Evolutionary conservation across 352 stramenopile genomes (phyloP).

Genomic region (Globisporangium orthogonon): DNA sequence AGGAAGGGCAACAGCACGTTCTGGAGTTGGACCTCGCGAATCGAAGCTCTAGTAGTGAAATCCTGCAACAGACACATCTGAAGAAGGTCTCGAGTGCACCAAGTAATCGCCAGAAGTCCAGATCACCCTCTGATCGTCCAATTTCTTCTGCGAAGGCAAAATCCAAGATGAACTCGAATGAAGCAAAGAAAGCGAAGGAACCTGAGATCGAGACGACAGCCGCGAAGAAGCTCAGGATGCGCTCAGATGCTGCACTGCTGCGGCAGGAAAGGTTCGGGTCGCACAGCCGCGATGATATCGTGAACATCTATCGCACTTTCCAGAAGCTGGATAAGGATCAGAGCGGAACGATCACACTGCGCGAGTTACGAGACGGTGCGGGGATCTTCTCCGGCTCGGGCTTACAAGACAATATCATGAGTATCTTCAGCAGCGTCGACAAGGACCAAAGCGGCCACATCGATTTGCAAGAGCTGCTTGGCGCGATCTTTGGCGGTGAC

Average conservation of each 20-base stretch:
- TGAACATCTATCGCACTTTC: slow-evolving; percentile 73
- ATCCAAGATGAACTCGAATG: slow-evolving; percentile 16
- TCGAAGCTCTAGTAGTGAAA: not conserved
- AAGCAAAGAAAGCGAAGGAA: not conserved
- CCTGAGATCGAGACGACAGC: slow-evolving; percentile 1
- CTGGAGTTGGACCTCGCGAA: not conserved
- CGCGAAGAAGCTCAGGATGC: slow-evolving; percentile 59
- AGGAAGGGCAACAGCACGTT: not conserved
- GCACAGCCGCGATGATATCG: slow-evolving; percentile 58
- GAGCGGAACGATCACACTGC: slow-evolving; percentile 59
- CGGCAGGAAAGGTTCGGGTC: slow-evolving; percentile 53
- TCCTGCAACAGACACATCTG: not conserved
- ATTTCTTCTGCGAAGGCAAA: slow-evolving; percentile 10
- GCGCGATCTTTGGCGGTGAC: slow-evolving; percentile 41
- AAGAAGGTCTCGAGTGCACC: slow-evolving; percentile 12
- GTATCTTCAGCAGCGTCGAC: slow-evolving; percentile 78
- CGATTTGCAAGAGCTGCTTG: slow-evolving; percentile 55
- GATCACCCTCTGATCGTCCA: not conserved
- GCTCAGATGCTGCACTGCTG: slow-evolving; percentile 54
- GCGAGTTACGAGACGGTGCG: slow-evolving; percentile 50
- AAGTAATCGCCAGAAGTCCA: not conserved
- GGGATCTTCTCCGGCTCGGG: slow-evolving; percentile 54
- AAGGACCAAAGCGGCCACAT: slow-evolving; percentile 70
- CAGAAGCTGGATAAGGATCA: slow-evolving; percentile 61
- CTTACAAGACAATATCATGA: slow-evolving; percentile 61